Evolutionary conservation across 2,329 filamentous ascomycete genomes (phyloP), one percentile per base, ranked within the genome.

Genomic region (Colletotrichum sansevieriae): DNA sequence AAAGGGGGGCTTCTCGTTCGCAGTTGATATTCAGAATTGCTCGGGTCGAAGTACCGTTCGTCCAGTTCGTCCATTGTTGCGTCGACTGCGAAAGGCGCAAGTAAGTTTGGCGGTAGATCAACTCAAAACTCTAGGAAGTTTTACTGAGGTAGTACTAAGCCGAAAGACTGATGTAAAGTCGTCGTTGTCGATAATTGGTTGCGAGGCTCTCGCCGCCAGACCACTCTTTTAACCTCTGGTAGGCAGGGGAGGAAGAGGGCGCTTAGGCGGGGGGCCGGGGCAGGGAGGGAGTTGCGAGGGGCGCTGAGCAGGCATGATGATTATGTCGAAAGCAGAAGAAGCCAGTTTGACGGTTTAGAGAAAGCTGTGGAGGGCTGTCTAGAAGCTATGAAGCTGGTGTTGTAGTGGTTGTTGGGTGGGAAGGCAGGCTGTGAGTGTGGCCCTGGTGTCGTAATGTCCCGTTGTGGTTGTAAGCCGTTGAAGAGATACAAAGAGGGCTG

Each of bases 281-380:
- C 88, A 90, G 73, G 88, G 88, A 82, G 88, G 88, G 72, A 91
- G 87, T 76, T 90, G 87, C 74, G 88, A 89, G 71, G 88, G 88
- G 77, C 88, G 86, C 79, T 89, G 87, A 72, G 85, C 82, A 79
- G 86, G 85, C 84, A 88, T 87, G 70, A 78, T 82, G 79, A 76
- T 82, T 78, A 76, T 72, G 65, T 73, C 57, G 63, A 39, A 22
- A 58, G 74, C 59, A 68, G 63, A 70, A 39, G 61, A 69, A 69
- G 66, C 66, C 66, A 64, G 70, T 70, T 65, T 67, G 56, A 63
- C 55, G 52, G 60, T 70, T 71, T 58, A 70, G 68, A 55, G 64
- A 66, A 54, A 64, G 62, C 62, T 61, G 47, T 46, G 39, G 11
- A 33, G 12, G 62, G 57, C 63, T 60, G 57, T 47, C 55, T 61